A percentile compares a stretch with the other conserved stretches of the same genome.
Conservation (phyloP, 306 rosid species). For the Cajanus cajan region DNA sequence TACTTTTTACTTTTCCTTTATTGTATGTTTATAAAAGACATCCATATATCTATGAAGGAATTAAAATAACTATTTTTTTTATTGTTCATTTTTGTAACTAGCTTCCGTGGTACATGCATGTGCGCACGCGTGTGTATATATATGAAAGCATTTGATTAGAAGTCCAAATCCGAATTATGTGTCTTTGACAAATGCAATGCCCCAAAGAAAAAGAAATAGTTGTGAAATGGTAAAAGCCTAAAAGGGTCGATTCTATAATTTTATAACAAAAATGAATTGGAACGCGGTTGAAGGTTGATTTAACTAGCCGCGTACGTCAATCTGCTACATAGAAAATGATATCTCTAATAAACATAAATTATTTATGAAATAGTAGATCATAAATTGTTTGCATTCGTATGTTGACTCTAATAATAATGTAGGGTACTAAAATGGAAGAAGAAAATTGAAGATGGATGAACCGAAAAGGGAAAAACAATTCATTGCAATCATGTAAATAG, state of each 20-base stretch:
- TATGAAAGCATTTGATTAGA: not conserved
- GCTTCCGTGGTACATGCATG: not conserved
- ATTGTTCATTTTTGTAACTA: not conserved
- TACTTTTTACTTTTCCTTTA: slow-evolving; percentile 13
- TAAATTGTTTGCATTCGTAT: not conserved
- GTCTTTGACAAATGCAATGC: not conserved
- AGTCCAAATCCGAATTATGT: not conserved
- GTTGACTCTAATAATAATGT: not conserved
- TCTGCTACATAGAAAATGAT: not conserved
- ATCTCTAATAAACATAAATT: not conserved
- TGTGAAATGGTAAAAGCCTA: not conserved
- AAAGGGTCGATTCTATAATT: not conserved
- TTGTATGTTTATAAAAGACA: slow-evolving; percentile 49
- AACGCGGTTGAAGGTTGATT: not conserved
- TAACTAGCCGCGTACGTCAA: not conserved
- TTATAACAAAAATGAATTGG: not conserved
- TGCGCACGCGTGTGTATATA: not conserved
- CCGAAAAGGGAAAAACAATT: not conserved
- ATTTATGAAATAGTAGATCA: not conserved
- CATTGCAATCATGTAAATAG: slow-evolving; percentile 8
- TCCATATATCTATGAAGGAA: slow-evolving; percentile 45
- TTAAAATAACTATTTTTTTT: slow-evolving; percentile 36
- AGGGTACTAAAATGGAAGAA: slow-evolving; percentile 3
- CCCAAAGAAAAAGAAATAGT: not conserved
- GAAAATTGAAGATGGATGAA: not conserved